Evolutionary conservation across 768 basidiomycete species (phyloP), one percentile per base, ranked within the genome.

Genomic region (Lactifluus echinatus): DNA sequence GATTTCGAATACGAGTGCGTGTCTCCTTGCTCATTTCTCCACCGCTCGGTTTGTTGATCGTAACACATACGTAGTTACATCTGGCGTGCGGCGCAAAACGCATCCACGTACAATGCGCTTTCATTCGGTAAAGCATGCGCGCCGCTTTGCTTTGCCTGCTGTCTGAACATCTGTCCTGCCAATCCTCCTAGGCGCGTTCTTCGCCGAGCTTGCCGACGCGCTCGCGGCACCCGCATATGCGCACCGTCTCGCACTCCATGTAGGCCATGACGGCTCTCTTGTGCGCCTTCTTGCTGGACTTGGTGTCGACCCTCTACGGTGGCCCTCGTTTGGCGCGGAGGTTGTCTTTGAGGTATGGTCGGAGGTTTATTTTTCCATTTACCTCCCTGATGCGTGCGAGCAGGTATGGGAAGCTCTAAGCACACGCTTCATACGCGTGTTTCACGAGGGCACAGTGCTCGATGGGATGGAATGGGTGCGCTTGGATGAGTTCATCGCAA

Each of bases 241-340:
- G 0, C 65, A 70, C 65, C 76, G 73, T 52, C 48, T 75, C 19
- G 67, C 68, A 36, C 70, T 78, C 57, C 74, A 75, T 44, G 72
- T 79, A 5, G 78, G 76, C 4, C 78, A 79, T 53, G 77, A 79
- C 51, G 75, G 77, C 8, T 70, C 74, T 10, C 75, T 79, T 72
- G 72, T 72, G 53, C 65, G 71, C 21, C 66, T 72, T 10, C 66
- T 70, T 2, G 67, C 73, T 1, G 72, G 72, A 8, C 69, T 79
- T 2, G 76, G 77, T 3, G 64, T 55, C 19, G 57, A 57, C 8
- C 63, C 64, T 2, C 57, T 77, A 51, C 71, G 75, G 34, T 79
- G 77, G 77, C 77, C 78, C 0, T 75, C 78, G 0, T 66, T 77
- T 53, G 76, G 76, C 2, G 73, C 72, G 17, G 76, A 77, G 62